Conservation (phyloP, 2,329 filamentous ascomycete species). For the Ceratocystis smalleyi region DNA sequence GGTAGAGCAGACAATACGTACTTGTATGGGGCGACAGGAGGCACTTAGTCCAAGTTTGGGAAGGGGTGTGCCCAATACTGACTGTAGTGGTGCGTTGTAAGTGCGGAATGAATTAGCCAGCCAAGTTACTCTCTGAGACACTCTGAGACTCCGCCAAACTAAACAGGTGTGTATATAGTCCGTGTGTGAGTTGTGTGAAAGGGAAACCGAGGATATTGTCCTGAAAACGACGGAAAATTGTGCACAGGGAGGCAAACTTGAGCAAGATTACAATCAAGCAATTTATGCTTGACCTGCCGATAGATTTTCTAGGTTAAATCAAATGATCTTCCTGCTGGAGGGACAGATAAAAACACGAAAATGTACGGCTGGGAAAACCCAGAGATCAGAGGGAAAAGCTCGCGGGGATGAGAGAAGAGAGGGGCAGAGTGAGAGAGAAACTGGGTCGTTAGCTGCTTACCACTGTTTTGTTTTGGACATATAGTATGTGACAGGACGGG, state of each 20-base stretch:
- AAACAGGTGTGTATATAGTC: background rate
- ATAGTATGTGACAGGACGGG: background rate
- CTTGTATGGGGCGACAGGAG: background rate
- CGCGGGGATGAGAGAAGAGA: background rate
- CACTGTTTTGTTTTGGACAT: background rate
- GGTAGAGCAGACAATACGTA: background rate
- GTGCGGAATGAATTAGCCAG: slow-evolving; percentile 1
- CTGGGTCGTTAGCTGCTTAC: background rate
- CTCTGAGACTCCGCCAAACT: background rate
- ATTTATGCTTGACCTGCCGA: background rate
- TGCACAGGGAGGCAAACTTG: background rate
- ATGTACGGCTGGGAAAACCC: background rate
- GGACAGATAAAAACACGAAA: background rate
- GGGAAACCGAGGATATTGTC: background rate
- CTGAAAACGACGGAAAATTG: background rate
- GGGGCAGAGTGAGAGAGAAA: background rate
- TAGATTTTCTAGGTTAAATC: background rate
- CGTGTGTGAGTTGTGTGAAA: background rate
- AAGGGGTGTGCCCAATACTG: background rate
- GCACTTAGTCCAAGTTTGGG: background rate
- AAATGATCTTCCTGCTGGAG: background rate
- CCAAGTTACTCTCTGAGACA: background rate
- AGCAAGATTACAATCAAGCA: background rate
- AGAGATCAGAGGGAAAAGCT: background rate
- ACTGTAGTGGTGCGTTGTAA: background rate